These are phyloP conservation scores for Hordeum pubiflorum DNA, from an alignment of 202 grass and related monocot genomes.

Conservation along the genomic window DNA sequence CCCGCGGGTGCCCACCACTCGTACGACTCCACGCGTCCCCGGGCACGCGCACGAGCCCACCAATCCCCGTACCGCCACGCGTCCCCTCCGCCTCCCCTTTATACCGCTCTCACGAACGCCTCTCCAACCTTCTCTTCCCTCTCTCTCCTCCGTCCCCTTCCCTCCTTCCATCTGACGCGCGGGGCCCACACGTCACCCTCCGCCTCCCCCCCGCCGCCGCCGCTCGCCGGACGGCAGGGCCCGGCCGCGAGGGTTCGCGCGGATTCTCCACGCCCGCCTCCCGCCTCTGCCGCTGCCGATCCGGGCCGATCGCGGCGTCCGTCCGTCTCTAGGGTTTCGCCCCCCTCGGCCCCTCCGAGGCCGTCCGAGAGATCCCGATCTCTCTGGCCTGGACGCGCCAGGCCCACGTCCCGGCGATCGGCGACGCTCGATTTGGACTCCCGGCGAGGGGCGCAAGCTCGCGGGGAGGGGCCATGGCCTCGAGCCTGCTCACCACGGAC, in stretches of 20 bases:
- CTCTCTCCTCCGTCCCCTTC: background rate
- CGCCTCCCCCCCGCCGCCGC: background rate
- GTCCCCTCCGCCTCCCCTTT: background rate
- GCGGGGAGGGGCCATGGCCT: constrained; percentile 35
- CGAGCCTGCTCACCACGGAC: constrained; percentile 38
- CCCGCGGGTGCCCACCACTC: background rate
- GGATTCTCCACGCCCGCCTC: background rate
- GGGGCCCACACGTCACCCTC: constrained; percentile 33
- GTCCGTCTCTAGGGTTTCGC: constrained; percentile 39
- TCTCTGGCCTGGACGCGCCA: background rate
- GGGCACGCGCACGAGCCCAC: background rate
- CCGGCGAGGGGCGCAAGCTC: background rate
- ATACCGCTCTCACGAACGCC: constrained; percentile 25
- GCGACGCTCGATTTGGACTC: constrained; percentile 8
- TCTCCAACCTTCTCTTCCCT: background rate
- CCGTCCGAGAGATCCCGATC: constrained; percentile 28
- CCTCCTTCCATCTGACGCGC: background rate
- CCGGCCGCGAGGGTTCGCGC: background rate
- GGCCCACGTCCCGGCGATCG: background rate
- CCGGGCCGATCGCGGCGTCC: constrained; percentile 20
- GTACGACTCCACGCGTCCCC: background rate
- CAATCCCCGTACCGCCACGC: constrained; percentile 3
- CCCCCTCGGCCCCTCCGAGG: background rate
- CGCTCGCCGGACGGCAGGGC: constrained; percentile 29
- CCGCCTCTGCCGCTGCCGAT: background rate